Evolutionary conservation across 495 filamentous ascomycete species (phyloP).

Genomic region (Lasiosphaeriaceae sp.): DNA sequence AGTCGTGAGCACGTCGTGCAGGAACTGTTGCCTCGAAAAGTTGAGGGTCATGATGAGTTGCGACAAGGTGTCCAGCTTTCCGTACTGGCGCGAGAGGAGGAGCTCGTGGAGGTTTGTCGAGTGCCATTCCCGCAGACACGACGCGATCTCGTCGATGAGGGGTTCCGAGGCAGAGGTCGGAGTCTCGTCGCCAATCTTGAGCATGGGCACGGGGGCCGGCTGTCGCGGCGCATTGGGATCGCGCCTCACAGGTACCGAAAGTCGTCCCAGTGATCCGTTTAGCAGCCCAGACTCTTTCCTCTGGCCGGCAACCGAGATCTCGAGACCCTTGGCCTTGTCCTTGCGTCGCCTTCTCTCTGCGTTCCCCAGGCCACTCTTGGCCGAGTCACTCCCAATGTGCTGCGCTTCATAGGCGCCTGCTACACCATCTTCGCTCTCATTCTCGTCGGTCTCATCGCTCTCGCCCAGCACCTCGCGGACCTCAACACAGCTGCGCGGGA

Average conservation of each 20-base stretch:
- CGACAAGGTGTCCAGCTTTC: slow-evolving; percentile 74
- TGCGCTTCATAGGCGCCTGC: slow-evolving; percentile 23
- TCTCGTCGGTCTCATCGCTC: slow-evolving; percentile 43
- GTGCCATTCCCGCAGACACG: slow-evolving; percentile 95
- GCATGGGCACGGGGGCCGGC: slow-evolving; percentile 89
- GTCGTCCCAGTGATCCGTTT: slow-evolving; percentile 30
- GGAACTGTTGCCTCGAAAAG: slow-evolving; percentile 76
- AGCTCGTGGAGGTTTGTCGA: slow-evolving; percentile 93
- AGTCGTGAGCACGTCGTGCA: slow-evolving; percentile 86
- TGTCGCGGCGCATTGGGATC: slow-evolving; percentile 69
- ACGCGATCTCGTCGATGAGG: slow-evolving; percentile 94
- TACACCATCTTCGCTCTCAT: slow-evolving; percentile 32
- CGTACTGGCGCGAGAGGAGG: slow-evolving; percentile 77
- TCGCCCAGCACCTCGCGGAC: slow-evolving; percentile 69
- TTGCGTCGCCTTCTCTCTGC: slow-evolving; percentile 31
- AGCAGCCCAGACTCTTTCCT: slow-evolving; percentile 16
- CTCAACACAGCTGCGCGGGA: slow-evolving; percentile 88
- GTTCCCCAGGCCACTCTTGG: slow-evolving; percentile 38
- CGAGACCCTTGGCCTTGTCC: slow-evolving; percentile 14
- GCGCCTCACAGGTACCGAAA: slow-evolving; percentile 37
- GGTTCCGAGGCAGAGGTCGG: slow-evolving; percentile 84
- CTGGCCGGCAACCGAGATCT: slow-evolving; percentile 6
- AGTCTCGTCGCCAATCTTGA: slow-evolving; percentile 96
- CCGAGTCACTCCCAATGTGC: slow-evolving; percentile 38
- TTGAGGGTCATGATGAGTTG: slow-evolving; percentile 75